Percentiles rank a stretch among this genome's conserved stretches.
phyloP scores from a whole-genome alignment of 805 yeast genomes.

The Grigorovia humatica region DNA sequence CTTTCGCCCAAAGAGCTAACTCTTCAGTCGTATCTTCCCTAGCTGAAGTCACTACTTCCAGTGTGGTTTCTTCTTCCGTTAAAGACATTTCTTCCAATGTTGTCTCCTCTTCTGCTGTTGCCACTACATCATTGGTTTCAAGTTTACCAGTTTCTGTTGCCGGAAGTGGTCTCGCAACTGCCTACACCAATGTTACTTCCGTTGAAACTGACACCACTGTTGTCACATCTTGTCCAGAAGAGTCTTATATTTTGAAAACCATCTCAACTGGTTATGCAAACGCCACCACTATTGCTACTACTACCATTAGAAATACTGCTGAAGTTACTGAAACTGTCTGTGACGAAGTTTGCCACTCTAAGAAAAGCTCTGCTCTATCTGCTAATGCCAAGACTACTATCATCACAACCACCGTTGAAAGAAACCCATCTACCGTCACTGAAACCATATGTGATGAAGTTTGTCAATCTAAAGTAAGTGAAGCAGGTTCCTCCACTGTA shows the following conservation, averaged over 20 bases:
- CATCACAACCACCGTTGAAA: conserved; percentile 1
- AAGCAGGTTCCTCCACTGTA: conserved; percentile 3
- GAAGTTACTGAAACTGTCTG: conserved; percentile 7
- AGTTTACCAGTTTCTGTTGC: no score
- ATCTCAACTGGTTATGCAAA: neutral
- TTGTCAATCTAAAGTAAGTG: conserved; percentile 5
- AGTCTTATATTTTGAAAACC: no score
- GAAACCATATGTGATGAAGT: conserved; percentile 7
- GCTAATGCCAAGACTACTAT: conserved; percentile 2
- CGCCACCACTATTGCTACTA: neutral
- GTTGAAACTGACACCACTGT: neutral
- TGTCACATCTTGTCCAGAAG: no score
- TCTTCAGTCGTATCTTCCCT: no score
- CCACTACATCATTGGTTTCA: no score
- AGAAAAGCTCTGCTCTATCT: conserved; percentile 4
- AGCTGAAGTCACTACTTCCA: no score
- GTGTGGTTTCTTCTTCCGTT: no score
- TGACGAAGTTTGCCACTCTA: conserved; percentile 8
- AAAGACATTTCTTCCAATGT: no score
- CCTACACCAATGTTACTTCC: no score
- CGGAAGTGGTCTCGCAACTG: no score
- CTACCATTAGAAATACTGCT: conserved; percentile 1
- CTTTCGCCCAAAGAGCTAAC: no score
- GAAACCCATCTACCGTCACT: conserved; percentile 2
- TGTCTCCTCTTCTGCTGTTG: no score